A percentile compares a stretch with the other conserved stretches of the same genome.
Conservation (phyloP, 1,139 yeast genomes). For the Yamadazyma membranifaciens region DNA sequence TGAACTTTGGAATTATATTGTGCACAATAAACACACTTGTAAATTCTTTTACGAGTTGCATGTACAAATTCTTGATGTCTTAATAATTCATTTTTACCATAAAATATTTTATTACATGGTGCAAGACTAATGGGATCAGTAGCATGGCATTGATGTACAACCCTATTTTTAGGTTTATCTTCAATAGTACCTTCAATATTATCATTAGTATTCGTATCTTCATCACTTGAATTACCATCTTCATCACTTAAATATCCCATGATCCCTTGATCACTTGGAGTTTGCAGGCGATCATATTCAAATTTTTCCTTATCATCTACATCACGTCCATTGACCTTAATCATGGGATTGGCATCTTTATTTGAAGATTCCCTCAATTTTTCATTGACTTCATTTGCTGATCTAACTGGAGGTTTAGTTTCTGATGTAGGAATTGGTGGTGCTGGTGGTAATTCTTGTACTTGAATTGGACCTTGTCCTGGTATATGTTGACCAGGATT, state of each 20-base stretch:
- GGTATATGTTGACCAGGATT: not conserved
- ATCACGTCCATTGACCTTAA: too few relatives aligned
- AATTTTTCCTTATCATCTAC: too few relatives aligned
- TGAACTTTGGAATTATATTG: conserved; percentile 37
- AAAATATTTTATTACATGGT: conserved; percentile 42
- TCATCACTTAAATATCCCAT: conserved; percentile 1
- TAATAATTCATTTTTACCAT: conserved; percentile 45
- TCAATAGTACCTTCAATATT: not conserved
- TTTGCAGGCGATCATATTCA: too few relatives aligned
- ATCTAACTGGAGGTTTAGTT: not conserved
- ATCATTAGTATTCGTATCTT: not conserved
- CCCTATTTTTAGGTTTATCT: conserved; percentile 9
- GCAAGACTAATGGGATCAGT: conserved; percentile 31
- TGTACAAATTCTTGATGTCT: conserved; percentile 51
- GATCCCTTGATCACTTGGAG: not conserved
- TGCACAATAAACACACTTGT: conserved; percentile 45
- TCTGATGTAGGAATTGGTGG: not conserved
- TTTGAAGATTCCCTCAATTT: too few relatives aligned
- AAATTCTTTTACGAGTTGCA: conserved; percentile 45
- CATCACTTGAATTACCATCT: not conserved
- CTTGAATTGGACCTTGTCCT: not conserved
- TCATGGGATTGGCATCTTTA: too few relatives aligned
- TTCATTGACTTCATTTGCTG: not conserved
- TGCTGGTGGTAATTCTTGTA: not conserved
- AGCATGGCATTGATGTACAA: conserved; percentile 45